Base-by-base conservation (phyloP, 331 rosid species). In the Cydonia oblonga region DNA sequence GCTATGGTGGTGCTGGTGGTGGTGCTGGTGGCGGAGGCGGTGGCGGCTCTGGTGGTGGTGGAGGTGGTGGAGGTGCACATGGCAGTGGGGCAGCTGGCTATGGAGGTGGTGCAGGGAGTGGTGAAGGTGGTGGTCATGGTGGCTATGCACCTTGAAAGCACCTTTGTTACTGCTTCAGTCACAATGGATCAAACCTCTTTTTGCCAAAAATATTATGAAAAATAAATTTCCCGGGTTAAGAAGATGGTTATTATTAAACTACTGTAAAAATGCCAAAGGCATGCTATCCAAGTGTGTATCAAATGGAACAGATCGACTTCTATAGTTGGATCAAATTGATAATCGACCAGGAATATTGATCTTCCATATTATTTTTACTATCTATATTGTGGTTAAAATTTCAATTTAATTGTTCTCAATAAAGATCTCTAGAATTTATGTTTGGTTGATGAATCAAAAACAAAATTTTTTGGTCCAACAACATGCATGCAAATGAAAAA, bases 11-110 rank as follows among this genome's bases (percentile, higher is more conserved):
- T 2, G 29, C 38, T 1, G 80, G 69, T 9, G 68, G 49, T 22
- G 66, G 60, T 22, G 29, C 58, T 23, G 78, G 72, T 9, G 72
- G 52, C 3, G 72, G 76, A 0, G 76, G 65, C 1, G 71, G 75
- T n/a, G 74, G 81, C 20, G 87, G 86, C 57, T 40, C 46, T 44
- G 81, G 56, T 11, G 69, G 68, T 16, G 78, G 81, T 10, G 13
- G 44, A 13, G 82, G 78, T 9, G 82, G 82, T 23, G 82, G 76
- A 13, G 76, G 65, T 1, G 77, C 56, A 9, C 70, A 57, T 3
- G 46, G 81, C 1, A 51, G 71, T 72, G 78, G 64, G 10, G 66
- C 24, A 1, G 42, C 42, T 4, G 66, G 66, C n/a, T 28, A 28
- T 18, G 77, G 70, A 7, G 59, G 79, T 13, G 56, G 66, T 19